A percentile compares a stretch with the other conserved stretches of the same genome.
These are phyloP conservation scores for Kluyveromyces wickerhamii DNA, from an alignment of 805 yeast species.

Conservation along the genomic window DNA sequence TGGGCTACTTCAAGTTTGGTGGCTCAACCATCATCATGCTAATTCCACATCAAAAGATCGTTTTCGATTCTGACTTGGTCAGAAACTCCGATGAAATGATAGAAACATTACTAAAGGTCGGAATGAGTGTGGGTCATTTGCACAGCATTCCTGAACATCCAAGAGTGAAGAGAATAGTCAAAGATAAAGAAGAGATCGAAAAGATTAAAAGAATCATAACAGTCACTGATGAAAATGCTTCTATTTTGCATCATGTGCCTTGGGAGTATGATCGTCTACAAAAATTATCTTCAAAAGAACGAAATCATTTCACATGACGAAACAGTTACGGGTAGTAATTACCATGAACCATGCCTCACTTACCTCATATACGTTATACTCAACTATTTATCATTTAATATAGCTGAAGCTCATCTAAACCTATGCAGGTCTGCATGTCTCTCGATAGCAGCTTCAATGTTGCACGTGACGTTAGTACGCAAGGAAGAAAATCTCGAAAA, in stretches of 20 bases:
- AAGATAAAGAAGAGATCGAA: constrained; percentile 20
- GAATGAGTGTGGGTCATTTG: constrained; percentile 84
- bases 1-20: constrained; percentile 94
- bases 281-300: too few relatives aligned
- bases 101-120: constrained; percentile 82
- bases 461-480: too few relatives aligned
- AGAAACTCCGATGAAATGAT: constrained; percentile 59
- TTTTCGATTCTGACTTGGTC: constrained; percentile 66
- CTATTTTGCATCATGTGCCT: constrained; percentile 14
- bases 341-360: too few relatives aligned
- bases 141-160: constrained; percentile 41
- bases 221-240: constrained; percentile 17
- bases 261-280: constrained; percentile 25
- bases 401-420: too few relatives aligned
- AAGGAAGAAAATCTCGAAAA: too few relatives aligned
- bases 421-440: too few relatives aligned
- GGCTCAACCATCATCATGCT: constrained; percentile 79
- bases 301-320: too few relatives aligned
- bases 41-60: constrained; percentile 42
- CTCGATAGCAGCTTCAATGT: too few relatives aligned
- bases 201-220: constrained; percentile 25
- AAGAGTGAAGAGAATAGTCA: constrained; percentile 36
- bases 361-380: too few relatives aligned
- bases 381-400: too few relatives aligned
- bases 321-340: too few relatives aligned